Percentiles rank a stretch among this genome's conserved stretches.
Conservation (phyloP, 2,329 filamentous ascomycete genomes). For the Cladosporium oxysporum region DNA sequence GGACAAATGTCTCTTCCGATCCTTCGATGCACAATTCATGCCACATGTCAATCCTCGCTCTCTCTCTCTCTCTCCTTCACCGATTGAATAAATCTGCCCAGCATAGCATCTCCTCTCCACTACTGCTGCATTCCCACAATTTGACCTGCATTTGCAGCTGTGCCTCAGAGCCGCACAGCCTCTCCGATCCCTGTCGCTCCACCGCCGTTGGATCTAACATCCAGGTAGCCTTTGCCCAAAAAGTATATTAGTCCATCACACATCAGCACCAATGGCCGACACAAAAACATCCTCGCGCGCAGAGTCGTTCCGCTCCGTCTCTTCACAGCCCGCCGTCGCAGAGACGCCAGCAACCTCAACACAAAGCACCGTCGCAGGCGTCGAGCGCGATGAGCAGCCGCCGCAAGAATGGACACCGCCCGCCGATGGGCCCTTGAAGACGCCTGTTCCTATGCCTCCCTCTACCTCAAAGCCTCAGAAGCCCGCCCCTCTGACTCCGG, state of each 20-base stretch:
- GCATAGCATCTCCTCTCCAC: neutral
- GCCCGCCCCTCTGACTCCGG: constrained; percentile 64
- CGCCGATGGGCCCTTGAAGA: constrained; percentile 35
- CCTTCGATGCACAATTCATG: neutral
- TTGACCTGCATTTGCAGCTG: constrained; percentile 5
- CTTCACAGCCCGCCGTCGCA: constrained; percentile 26
- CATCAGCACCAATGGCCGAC: constrained; percentile 6
- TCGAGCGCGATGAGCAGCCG: constrained; percentile 25
- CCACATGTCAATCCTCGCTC: neutral
- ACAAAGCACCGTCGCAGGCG: constrained; percentile 26
- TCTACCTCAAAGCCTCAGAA: constrained; percentile 59
- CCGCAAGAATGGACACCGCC: constrained; percentile 28
- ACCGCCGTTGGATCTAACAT: constrained; percentile 8
- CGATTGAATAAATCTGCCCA: neutral
- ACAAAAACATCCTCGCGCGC: constrained; percentile 25
- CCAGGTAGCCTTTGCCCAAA: neutral
- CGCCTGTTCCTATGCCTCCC: constrained; percentile 35
- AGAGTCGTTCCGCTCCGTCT: constrained; percentile 29
- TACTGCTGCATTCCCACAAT: neutral
- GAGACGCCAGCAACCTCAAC: constrained; percentile 27
- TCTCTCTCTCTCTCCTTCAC: neutral
- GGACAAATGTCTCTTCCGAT: constrained; percentile 2
- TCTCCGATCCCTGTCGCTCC: neutral
- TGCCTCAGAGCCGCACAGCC: constrained; percentile 3
- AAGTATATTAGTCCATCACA: constrained; percentile 9